Evolutionary conservation across 179 eudicot species (phyloP), one percentile per base, ranked within the genome.

Genomic region (Silene coronaria): DNA sequence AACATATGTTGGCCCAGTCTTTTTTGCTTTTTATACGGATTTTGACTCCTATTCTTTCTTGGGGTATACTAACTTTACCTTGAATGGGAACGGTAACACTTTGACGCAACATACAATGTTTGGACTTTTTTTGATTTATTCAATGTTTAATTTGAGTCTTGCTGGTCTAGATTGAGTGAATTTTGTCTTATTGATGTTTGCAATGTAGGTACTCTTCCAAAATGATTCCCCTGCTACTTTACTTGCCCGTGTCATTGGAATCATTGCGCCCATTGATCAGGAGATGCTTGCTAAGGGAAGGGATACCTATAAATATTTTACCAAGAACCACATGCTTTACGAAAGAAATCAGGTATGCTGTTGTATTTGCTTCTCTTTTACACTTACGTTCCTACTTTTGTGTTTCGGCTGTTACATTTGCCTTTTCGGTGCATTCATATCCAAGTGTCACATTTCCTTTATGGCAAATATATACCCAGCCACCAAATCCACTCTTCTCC

Each of bases 141-240:
- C 46, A 30, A 21, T 26, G 30, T 69, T 4, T 19, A 13, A 2
- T 59, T 63, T 30, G 38, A 24, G 24, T 55, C 1, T n/a, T 28
- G 6, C 55, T 72, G 34, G 42, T 24, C 67, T 68, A 46, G 38
- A 51, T 73, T 67, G 26, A 27, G 53, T 66, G 23, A 30, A 53
- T 36, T 75, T 61, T 60, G 59, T 63, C 69, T 24, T 12, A n/a
- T 11, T 55, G 70, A 17, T 70, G 55, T 67, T 72, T 60, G 51
- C 77, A 48, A 27, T 72, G 70, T 76, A 96, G 99, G 99, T 96
- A 48, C 97, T 96, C 75, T 96, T 96, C 86, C 99, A 93, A 86
- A 96, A 96, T 66, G 99, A 96, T 88, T 91, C 99, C 36, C 92
- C 97, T 34, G 99, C 97, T 48, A 96, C 97, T 36, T 87, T 96